Evolutionary conservation across 2,329 filamentous ascomycete species (phyloP).

Genomic region (Chaetomium sp.): DNA sequence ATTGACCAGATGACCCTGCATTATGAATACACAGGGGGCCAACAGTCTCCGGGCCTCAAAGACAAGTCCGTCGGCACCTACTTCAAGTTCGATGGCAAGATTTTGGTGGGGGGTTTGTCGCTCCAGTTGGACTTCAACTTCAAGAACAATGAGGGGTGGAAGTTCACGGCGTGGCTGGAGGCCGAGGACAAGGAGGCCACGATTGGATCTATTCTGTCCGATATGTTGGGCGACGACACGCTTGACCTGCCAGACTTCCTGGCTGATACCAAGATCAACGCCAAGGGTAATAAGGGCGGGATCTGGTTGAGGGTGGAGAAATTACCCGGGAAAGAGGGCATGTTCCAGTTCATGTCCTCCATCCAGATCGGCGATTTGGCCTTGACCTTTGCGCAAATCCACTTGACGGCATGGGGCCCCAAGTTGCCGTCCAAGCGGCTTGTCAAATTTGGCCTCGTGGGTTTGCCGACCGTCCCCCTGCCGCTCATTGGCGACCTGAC

Average conservation of each 20-base stretch:
- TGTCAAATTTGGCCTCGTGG: constrained; percentile 4
- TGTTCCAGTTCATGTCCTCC: constrained; percentile 17
- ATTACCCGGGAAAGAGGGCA: not conserved
- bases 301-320: constrained; percentile 16
- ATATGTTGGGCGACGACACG: constrained; percentile 17
- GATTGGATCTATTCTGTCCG: constrained; percentile 11
- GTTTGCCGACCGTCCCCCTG: constrained; percentile 34
- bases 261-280: constrained; percentile 17
- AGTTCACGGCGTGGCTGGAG: constrained; percentile 17
- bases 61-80: constrained; percentile 12
- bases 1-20: constrained; percentile 26
- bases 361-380: constrained; percentile 29
- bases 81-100: constrained; percentile 16
- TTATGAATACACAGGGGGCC: constrained; percentile 29
- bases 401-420: constrained; percentile 24
- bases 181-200: constrained; percentile 23
- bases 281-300: constrained; percentile 2
- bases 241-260: constrained; percentile 20
- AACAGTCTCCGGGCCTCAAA: not conserved
- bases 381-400: constrained; percentile 30
- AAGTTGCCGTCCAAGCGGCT: constrained; percentile 29
- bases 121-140: constrained; percentile 22
- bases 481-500: constrained; percentile 39
- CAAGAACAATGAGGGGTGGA: constrained; percentile 15
- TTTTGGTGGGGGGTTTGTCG: constrained; percentile 1